Conservation (phyloP, 306 rosid genomes). For the Lithocarpus polystachyus region DNA sequence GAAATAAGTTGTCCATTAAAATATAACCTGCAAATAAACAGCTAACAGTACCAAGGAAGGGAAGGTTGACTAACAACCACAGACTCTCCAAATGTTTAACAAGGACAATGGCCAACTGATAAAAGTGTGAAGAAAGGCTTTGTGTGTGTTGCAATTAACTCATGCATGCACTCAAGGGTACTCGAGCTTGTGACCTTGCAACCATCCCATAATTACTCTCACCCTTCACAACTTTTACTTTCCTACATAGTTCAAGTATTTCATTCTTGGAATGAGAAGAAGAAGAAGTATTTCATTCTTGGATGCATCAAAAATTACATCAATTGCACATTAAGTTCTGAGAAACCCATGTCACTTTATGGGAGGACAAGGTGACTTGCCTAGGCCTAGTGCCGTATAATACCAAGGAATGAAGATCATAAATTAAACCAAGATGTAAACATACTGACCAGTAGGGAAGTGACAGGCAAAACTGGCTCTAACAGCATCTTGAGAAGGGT, state of each 20-base stretch:
- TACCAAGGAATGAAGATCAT: conserved; percentile 19
- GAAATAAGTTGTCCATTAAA: conserved; percentile 6
- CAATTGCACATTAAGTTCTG: not conserved
- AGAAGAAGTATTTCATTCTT: not conserved
- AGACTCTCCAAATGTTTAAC: conserved; percentile 3
- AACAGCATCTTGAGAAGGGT: conserved; percentile 66
- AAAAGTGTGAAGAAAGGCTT: not conserved
- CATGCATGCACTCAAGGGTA: not conserved
- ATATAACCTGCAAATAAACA: not conserved
- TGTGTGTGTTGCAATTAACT: not conserved
- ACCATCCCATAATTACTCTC: not conserved
- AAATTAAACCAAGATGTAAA: conserved; percentile 24
- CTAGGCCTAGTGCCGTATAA: conserved; percentile 9
- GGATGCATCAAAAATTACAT: conserved; percentile 6
- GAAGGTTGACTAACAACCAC: not conserved
- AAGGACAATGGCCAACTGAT: conserved; percentile 4
- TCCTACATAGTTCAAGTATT: not conserved
- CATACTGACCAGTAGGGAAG: conserved; percentile 65
- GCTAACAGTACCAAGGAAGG: conserved; percentile 21
- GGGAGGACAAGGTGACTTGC: conserved; percentile 7
- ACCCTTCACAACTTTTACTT: not conserved
- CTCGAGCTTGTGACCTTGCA: not conserved
- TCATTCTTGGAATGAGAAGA: not conserved
- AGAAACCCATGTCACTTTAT: conserved; percentile 4
- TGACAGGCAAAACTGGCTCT: conserved; percentile 72